A percentile compares a stretch with the other conserved stretches of the same genome.
Conservation (phyloP, 768 basidiomycete species). For the Fomitopsis serialis region DNA sequence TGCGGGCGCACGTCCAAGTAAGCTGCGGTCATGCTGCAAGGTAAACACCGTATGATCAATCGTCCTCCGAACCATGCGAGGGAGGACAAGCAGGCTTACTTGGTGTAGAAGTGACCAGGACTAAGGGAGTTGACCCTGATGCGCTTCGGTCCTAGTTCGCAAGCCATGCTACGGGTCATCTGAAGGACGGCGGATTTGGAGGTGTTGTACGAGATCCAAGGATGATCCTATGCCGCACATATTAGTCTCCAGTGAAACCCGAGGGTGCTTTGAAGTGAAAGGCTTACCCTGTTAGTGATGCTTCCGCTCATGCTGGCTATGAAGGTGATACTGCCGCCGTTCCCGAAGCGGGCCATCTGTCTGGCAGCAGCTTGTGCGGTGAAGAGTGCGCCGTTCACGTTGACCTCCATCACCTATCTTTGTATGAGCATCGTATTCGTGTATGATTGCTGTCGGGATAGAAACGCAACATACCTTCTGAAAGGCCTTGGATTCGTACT, state of each 20-base stretch:
- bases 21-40: constrained; percentile 57
- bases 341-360: constrained; percentile 28
- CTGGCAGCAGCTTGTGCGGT: constrained; percentile 30
- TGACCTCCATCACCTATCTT: constrained; percentile 60
- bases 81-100: constrained; percentile 30
- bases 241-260: background rate
- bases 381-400: constrained; percentile 38
- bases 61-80: no score
- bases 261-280: background rate
- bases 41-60: no score
- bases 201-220: constrained; percentile 66
- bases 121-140: constrained; percentile 73
- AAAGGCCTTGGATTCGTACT: constrained; percentile 57
- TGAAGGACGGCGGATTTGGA: constrained; percentile 71
- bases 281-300: constrained; percentile 56
- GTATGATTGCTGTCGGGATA: no score
- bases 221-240: constrained; percentile 42
- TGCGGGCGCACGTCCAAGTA: constrained; percentile 57
- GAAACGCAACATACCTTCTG: constrained; percentile 45
- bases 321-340: constrained; percentile 33
- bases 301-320: constrained; percentile 37
- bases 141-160: constrained; percentile 55
- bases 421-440: no score
- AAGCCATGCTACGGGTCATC: constrained; percentile 75
- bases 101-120: constrained; percentile 66